Base-by-base conservation (phyloP, 345 rosid genomes). In the Populus pruinosa region DNA sequence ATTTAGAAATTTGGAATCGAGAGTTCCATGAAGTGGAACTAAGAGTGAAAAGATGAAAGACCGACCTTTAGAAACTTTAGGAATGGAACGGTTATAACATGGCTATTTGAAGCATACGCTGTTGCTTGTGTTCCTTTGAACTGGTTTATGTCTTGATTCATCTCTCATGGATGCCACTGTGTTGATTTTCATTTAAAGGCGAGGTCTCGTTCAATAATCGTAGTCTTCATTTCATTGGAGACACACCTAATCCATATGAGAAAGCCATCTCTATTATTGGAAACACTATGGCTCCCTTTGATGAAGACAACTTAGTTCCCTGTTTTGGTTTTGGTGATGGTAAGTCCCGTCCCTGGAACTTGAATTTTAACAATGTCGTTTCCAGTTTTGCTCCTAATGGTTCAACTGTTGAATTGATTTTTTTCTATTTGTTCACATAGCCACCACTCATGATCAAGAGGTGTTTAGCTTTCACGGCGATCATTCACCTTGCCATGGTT, bases 271-370 rank as follows among this genome's bases (percentile, higher is more conserved):
- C 88, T 4, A 87, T 93, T 8, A 87, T 91, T 25, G 98, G 98
- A 33, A 88, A 81, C 81, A 91, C 98, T 7, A 68, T 93, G 79
- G 88, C 98, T 77, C 90, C 95, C 27, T 94, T 94, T 62, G 98
- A 94, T 17, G 98, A 94, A 2, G 98, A 94, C 80, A 89, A 91
- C 83, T 80, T 94, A 33, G 89, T 94, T 56, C 98, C 95, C 33
- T 91, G 95, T 79, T 91, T 88, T 69, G 98, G 97, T 76, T 93
- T 93, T 82, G 98, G 97, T n/a, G 98, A 94, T 73, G 89, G 93
- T 88, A 83, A 3, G 81, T 67, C 38, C 10, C 8, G 20, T 69
- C 21, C 77, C 14, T 36, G 49, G 13, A 43, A 6, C 6, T 33
- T 36, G 77, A 25, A 64, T 61, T 25, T 43, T 43, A 23, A 8